phyloP scores from a whole-genome alignment of 352 stramenopile genomes.

The Pythium utonaiense region DNA sequence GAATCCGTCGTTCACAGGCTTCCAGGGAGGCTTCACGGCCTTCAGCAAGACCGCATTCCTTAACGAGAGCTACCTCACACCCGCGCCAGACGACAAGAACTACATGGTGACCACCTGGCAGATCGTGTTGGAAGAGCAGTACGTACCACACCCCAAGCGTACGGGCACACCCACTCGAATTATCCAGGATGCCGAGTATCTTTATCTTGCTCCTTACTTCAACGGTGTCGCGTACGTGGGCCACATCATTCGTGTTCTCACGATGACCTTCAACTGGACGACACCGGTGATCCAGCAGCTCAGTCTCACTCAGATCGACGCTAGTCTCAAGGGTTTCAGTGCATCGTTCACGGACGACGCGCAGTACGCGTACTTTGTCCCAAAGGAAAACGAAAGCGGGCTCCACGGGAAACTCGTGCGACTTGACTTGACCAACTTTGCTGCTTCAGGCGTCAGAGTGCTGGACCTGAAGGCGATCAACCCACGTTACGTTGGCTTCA shows the following conservation, averaged over 20 bases:
- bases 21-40: constrained; percentile 57
- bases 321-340: constrained; percentile 45
- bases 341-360: constrained; percentile 52
- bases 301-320: constrained; percentile 40
- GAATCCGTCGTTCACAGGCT: constrained; percentile 47
- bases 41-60: constrained; percentile 46
- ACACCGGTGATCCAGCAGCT: constrained; percentile 53
- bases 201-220: constrained; percentile 69
- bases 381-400: constrained; percentile 47
- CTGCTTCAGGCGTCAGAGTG: constrained; percentile 31
- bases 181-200: constrained; percentile 46
- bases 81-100: constrained; percentile 42
- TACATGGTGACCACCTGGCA: constrained; percentile 43
- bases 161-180: constrained; percentile 31
- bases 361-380: constrained; percentile 66
- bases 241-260: constrained; percentile 49
- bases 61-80: constrained; percentile 62
- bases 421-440: constrained; percentile 47
- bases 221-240: constrained; percentile 53
- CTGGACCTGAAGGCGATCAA: constrained; percentile 54
- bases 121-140: constrained; percentile 47
- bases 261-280: constrained; percentile 42
- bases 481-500: constrained; percentile 62
- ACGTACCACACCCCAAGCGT: constrained; percentile 38
- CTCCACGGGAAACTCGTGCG: constrained; percentile 64